phyloP scores from a whole-genome alignment of 2,329 filamentous ascomycete species.

The Sporothrix brasiliensis region DNA sequence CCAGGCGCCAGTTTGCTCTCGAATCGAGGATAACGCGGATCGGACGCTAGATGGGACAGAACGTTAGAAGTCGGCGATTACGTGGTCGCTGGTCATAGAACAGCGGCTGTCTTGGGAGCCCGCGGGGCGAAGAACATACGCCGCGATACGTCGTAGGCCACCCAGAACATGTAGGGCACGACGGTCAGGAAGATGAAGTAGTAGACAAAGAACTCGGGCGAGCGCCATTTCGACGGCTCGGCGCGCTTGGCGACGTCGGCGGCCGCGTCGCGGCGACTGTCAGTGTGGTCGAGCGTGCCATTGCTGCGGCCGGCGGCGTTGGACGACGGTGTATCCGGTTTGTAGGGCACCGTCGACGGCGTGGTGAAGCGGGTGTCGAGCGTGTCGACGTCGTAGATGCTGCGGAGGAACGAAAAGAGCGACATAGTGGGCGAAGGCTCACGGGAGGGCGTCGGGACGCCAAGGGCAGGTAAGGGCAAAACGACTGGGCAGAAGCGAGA shows the following conservation, averaged over 20 bases:
- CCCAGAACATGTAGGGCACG: slow-evolving; percentile 88
- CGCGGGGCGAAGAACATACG: slow-evolving; percentile 53
- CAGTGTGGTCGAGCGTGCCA: slow-evolving; percentile 44
- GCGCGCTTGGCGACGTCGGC: slow-evolving; percentile 43
- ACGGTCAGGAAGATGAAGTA: slow-evolving; percentile 65
- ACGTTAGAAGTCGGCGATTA: neutral
- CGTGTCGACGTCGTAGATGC: slow-evolving; percentile 54
- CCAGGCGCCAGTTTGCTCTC: slow-evolving; percentile 71
- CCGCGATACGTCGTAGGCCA: slow-evolving; percentile 82
- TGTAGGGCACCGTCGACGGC: slow-evolving; percentile 69
- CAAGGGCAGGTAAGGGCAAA: slow-evolving; percentile 1
- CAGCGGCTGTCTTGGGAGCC: too few relatives aligned
- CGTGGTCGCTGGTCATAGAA: too few relatives aligned
- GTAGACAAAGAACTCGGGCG: slow-evolving; percentile 84
- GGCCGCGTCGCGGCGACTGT: slow-evolving; percentile 15
- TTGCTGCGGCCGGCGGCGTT: slow-evolving; percentile 39
- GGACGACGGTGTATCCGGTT: slow-evolving; percentile 51
- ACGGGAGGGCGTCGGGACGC: neutral
- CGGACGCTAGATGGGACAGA: slow-evolving; percentile 61
- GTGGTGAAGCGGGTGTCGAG: slow-evolving; percentile 58
- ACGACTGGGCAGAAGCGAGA: neutral
- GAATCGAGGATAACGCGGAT: slow-evolving; percentile 79
- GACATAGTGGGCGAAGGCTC: slow-evolving; percentile 34
- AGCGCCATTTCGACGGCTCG: slow-evolving; percentile 77
- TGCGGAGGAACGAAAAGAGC: slow-evolving; percentile 53